Conservation (phyloP, 345 rosid species). For the Brassica carinata region DNA sequence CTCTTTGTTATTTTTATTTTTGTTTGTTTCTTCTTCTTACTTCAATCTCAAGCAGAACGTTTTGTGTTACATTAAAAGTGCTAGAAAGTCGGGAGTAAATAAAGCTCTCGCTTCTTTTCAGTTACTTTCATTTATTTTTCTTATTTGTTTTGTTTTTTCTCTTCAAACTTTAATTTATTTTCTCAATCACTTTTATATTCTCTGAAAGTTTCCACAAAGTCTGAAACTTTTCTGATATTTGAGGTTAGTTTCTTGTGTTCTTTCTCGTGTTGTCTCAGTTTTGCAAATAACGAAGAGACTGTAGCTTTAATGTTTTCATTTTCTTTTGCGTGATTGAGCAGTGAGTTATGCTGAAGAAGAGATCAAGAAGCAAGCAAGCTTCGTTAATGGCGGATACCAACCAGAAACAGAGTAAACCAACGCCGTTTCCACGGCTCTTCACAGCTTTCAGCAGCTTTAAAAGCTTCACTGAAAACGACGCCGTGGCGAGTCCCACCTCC, state of each 20-base stretch:
- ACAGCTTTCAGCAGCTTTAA: conserved; percentile 58
- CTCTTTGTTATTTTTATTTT: neutral
- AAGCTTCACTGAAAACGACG: conserved; percentile 51
- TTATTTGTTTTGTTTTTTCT: neutral
- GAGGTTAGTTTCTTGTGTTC: conserved; percentile 1
- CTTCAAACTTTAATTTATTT: neutral
- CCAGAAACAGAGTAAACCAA: conserved; percentile 49
- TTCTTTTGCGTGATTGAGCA: neutral
- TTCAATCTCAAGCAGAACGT: conserved; percentile 17
- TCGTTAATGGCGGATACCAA: conserved; percentile 56
- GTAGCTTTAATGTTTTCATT: neutral
- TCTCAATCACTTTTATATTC: conserved; percentile 21
- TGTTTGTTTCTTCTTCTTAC: conserved; percentile 9
- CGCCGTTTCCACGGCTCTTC: conserved; percentile 68
- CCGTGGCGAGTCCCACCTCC: conserved; percentile 79
- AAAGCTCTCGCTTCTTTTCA: conserved; percentile 32
- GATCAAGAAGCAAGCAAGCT: conserved; percentile 48
- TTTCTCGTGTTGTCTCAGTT: neutral
- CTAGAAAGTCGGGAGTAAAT: conserved; percentile 38
- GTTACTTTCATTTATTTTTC: conserved; percentile 29
- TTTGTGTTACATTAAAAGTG: conserved; percentile 38
- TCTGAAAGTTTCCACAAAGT: conserved; percentile 4
- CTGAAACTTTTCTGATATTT: neutral
- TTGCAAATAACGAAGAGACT: neutral
- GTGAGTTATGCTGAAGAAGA: conserved; percentile 47